Base-by-base conservation (phyloP, 345 rosid species). In the Cardamine chenopodiifolia region DNA sequence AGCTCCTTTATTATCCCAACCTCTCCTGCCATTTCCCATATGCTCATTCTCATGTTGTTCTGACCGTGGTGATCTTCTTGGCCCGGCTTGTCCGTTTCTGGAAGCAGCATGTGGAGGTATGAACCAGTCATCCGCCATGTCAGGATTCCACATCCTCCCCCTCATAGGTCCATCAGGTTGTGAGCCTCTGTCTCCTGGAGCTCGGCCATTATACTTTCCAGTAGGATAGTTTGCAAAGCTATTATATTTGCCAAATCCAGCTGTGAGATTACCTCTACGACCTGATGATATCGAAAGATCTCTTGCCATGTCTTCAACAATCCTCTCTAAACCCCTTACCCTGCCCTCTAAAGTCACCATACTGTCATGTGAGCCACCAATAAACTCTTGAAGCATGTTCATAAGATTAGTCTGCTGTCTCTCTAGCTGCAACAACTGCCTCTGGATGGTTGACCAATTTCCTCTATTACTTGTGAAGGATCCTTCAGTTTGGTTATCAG, bases 301-400 rank as follows among this genome's bases (percentile, higher is more conserved):
- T 69, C 86, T 83, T 15, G 90, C 98, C 96, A 96, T 89, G 73
- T 86, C 96, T 84, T 96, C 95, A 59, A 96, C 93, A 82, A 87
- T 83, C 86, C 98, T 89, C 87, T 92, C 99, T 73, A 96, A 96
- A 69, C 93, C 98, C 81, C 94, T 88, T 47, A 90, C 98, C 71
- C 99, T 87, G 83, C 89, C 87, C 76, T 96, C 97, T 72, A 92
- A 80, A 26, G 97, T 90, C 68, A 89, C 73, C 97, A 92, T 96
- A 87, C 96, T 87, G 76, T 89, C 83, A 78, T 88, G 97, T 77
- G 99, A 96, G 31, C 99, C 98, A 59, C 99, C 99, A 90, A 96
- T 96, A 76, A 92, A 92, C 75, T 96, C 99, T 90, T 96, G 98
- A 78, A 96, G 85, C 97, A 92, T 89, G 79, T 89, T 86, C 94